Evolutionary conservation across 768 basidiomycete genomes (phyloP), one percentile per base, ranked within the genome.

Genomic region (Russula griseocarnosa): DNA sequence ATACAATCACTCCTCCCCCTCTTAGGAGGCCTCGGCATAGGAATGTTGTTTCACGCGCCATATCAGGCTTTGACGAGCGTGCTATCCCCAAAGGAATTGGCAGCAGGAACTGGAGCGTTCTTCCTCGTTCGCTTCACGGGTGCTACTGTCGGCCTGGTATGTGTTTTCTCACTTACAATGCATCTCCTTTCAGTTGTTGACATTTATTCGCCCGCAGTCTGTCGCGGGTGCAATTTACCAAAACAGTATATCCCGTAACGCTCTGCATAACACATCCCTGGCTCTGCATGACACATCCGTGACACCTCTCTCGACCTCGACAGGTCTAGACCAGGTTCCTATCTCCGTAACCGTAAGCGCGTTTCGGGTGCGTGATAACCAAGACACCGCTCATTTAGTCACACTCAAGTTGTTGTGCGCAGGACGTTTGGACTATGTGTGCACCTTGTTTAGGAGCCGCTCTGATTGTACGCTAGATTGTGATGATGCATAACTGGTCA

Each of bases 111-210:
- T 11, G 87, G 90, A 70, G 90, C 90, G 13, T 94, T 93, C 74
- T 93, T 94, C 75, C 79, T 93, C 60, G 89, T 92, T 51, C 82
- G 91, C 50, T 93, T 93, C 75, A 92, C 90, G 42, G 91, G 91
- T 10, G 89, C 91, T 36, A 92, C 91, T 3, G 78, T 87, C 44
- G 91, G 91, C 65, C 74, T 94, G 76, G 91, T 90, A 73, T 69
- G 86, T 72, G 14, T 60, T 36, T 52, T 32, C 24, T 44, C 24
- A 34, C 10, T 32, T 32, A 26, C 34, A 28, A 52, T 49, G 42
- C 51, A 55, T 55, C n/a, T 26, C 36, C 55, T 32, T 32, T 40
- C 38, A 66, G 36, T 62, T 67, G 36, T 62, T 67, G 52, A 54
- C 55, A 60, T 56, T 36, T 30, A 56, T 55, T 40, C 61, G 24